Evolutionary conservation across 78 protist species (phyloP).

Genomic region (Paratrimastix pyriformis): DNA sequence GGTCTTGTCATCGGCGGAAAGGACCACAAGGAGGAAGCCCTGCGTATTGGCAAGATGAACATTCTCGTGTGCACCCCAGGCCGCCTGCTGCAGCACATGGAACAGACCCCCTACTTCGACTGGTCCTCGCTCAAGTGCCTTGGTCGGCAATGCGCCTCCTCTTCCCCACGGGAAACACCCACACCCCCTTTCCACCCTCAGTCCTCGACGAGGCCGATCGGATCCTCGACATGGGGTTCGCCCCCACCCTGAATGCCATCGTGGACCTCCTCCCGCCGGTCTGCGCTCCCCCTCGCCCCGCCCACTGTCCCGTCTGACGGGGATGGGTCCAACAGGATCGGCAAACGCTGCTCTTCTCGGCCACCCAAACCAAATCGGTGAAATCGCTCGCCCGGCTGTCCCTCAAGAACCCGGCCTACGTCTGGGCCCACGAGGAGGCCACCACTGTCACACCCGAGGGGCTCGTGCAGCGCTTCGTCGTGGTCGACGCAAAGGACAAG

Average conservation of each 20-base stretch:
- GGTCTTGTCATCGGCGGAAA: constrained; percentile 90
- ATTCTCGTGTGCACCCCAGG: constrained; percentile 96
- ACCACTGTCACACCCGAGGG: constrained; percentile 39
- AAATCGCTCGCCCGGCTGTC: constrained; percentile 4
- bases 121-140: constrained; percentile 54
- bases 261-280: constrained; percentile 62
- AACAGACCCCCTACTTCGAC: constrained; percentile 64
- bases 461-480: constrained; percentile 43
- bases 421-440: constrained; percentile 52
- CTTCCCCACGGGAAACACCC: not conserved
- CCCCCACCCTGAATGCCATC: constrained; percentile 55
- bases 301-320: not conserved
- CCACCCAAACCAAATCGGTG: constrained; percentile 81
- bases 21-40: constrained; percentile 39
- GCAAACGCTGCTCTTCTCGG: constrained; percentile 88
- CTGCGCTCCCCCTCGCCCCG: not conserved
- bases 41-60: constrained; percentile 52
- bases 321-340: constrained; percentile 26
- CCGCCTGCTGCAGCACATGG: constrained; percentile 91
- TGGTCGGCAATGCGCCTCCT: constrained; percentile 5
- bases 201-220: constrained; percentile 96
- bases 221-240: constrained; percentile 86
- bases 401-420: constrained; percentile 64
- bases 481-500: constrained; percentile 54
- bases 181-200: not conserved